Conservation (phyloP, 2,329 filamentous ascomycete genomes). For the Colletotrichum viniferum region DNA sequence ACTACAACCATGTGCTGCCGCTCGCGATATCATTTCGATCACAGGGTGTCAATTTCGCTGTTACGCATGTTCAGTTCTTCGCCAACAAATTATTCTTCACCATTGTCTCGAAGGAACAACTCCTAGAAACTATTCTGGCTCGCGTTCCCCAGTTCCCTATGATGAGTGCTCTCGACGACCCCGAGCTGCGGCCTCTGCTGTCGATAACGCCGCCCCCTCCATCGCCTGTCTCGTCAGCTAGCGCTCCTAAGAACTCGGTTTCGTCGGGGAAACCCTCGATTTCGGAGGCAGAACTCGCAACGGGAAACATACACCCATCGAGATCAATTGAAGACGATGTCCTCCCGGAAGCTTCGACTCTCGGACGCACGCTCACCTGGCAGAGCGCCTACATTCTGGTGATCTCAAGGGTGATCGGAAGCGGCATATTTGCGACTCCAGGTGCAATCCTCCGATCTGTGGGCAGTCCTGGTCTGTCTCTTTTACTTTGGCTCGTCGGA, state of each 20-base stretch:
- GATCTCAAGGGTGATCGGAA: constrained; percentile 71
- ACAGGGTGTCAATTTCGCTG: neutral
- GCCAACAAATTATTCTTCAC: neutral
- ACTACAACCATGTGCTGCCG: neutral
- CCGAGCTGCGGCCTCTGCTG: neutral
- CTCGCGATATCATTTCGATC: neutral
- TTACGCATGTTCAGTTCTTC: neutral
- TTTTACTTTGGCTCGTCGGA: constrained; percentile 68
- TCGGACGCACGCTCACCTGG: constrained; percentile 66
- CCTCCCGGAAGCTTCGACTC: constrained; percentile 60
- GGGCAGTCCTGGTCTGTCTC: constrained; percentile 68
- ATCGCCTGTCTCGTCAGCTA: neutral
- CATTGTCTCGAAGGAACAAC: neutral
- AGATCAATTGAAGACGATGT: constrained; percentile 59
- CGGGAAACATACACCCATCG: neutral
- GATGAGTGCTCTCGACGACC: neutral
- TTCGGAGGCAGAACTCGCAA: neutral
- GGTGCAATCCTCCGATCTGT: constrained; percentile 69
- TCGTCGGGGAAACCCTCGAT: neutral
- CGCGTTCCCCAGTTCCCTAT: neutral
- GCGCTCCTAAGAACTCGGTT: neutral
- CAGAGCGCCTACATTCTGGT: constrained; percentile 69
- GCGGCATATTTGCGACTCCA: constrained; percentile 75
- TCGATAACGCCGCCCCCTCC: neutral
- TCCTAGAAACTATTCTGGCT: neutral